phyloP scores from a whole-genome alignment of 352 stramenopile species.

The Elongisporangium prolatum region DNA sequence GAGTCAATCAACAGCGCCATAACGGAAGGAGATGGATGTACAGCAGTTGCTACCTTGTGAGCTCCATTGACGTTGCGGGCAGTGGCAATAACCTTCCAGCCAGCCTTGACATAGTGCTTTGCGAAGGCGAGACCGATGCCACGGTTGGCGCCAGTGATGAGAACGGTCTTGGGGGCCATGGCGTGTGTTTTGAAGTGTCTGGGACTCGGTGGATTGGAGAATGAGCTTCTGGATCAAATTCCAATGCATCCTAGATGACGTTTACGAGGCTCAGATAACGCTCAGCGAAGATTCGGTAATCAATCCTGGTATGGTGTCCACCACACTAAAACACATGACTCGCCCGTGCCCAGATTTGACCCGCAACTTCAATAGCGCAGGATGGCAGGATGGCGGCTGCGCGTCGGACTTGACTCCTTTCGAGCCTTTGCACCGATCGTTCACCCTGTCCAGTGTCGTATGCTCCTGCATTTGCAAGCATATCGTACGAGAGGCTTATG shows the following conservation, averaged over 20 bases:
- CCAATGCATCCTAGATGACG: no score
- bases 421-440: constrained; percentile 96
- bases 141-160: constrained; percentile 49
- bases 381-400: constrained; percentile 49
- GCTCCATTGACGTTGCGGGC: constrained; percentile 31
- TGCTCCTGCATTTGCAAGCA: no score
- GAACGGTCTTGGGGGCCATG: constrained; percentile 26
- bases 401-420: constrained; percentile 95
- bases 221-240: no score
- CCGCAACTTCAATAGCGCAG: no score
- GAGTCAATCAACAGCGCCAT: no score
- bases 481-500: no score
- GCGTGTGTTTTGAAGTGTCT: not conserved
- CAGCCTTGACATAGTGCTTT: constrained; percentile 34
- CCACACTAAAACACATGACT: no score
- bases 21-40: not conserved
- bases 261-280: no score
- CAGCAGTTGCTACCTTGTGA: constrained; percentile 13
- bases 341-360: no score
- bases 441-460: constrained; percentile 93
- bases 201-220: not conserved
- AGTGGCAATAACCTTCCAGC: constrained; percentile 44
- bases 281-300: not conserved
- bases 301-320: not conserved
- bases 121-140: constrained; percentile 40